Conservation (phyloP, 192 early-diverging fungal genomes). For the Radiomyces spectabilis region DNA sequence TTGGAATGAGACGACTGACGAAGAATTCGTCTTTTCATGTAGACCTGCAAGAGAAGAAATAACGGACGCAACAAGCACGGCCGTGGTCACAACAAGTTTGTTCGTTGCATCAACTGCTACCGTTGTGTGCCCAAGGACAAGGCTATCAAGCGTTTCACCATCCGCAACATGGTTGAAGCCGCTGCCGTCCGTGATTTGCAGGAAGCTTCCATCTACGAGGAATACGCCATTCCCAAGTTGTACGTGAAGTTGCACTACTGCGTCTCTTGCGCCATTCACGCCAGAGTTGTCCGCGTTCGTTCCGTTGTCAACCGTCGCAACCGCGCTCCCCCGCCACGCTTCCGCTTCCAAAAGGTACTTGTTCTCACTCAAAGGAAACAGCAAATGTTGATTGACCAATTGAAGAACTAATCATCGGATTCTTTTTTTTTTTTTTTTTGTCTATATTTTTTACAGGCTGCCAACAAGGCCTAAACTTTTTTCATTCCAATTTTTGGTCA, state of each 20-base stretch:
- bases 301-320: conserved; percentile 84
- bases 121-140: conserved; percentile 95
- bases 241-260: conserved; percentile 99
- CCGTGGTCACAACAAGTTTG: conserved; percentile 95
- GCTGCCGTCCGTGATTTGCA: conserved; percentile 94
- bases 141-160: conserved; percentile 98
- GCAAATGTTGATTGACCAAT: background rate
- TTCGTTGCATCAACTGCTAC: conserved; percentile 98
- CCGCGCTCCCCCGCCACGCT: conserved; percentile 90
- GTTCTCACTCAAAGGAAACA: background rate
- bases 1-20: background rate
- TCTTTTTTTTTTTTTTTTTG: background rate
- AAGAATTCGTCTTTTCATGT: background rate
- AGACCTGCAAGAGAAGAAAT: conserved; percentile 99
- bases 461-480: conserved; percentile 16
- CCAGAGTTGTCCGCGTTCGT: conserved; percentile 90
- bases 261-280: conserved; percentile 96
- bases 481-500: background rate
- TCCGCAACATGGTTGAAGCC: conserved; percentile 98
- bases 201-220: conserved; percentile 93
- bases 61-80: conserved; percentile 99
- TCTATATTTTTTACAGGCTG: conserved; percentile 1
- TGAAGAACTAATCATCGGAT: background rate
- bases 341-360: conserved; percentile 72
- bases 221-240: conserved; percentile 96